Percentiles rank a stretch among this genome's conserved stretches.
Conservation (phyloP, 768 basidiomycete species). For the Russula emetica region DNA sequence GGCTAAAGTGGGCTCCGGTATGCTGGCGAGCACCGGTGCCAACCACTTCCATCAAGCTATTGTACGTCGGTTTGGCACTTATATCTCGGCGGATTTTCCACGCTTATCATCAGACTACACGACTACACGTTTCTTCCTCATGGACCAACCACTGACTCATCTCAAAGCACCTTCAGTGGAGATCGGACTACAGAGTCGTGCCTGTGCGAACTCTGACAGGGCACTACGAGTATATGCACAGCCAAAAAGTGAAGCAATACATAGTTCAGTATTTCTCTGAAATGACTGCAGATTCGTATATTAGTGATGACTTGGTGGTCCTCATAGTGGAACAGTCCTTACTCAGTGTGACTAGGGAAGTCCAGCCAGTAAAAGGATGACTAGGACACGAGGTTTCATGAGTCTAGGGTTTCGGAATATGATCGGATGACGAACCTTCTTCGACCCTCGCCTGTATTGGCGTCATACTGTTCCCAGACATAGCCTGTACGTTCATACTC, state of each 20-base stretch:
- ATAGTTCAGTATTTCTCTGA: conserved; percentile 58
- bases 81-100: no score
- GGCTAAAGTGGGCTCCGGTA: no score
- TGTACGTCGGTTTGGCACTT: no score
- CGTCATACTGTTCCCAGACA: conserved; percentile 97
- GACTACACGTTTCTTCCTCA: no score
- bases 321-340: conserved; percentile 37
- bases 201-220: not conserved
- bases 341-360: conserved; percentile 85
- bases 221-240: not conserved
- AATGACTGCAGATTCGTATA: conserved; percentile 43
- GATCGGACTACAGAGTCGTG: not conserved
- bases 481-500: conserved; percentile 92
- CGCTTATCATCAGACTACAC: no score
- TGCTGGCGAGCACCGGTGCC: no score
- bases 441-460: conserved; percentile 74
- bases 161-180: no score
- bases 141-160: no score
- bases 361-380: conserved; percentile 98
- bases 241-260: not conserved
- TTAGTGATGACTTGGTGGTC: conserved; percentile 17
- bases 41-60: no score
- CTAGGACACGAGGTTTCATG: conserved; percentile 39
- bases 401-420: not conserved
- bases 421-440: conserved; percentile 56